A percentile compares a stretch with the other conserved stretches of the same genome.
Conservation (phyloP, 2,329 filamentous ascomycete species). For the Alternaria burnsii region DNA sequence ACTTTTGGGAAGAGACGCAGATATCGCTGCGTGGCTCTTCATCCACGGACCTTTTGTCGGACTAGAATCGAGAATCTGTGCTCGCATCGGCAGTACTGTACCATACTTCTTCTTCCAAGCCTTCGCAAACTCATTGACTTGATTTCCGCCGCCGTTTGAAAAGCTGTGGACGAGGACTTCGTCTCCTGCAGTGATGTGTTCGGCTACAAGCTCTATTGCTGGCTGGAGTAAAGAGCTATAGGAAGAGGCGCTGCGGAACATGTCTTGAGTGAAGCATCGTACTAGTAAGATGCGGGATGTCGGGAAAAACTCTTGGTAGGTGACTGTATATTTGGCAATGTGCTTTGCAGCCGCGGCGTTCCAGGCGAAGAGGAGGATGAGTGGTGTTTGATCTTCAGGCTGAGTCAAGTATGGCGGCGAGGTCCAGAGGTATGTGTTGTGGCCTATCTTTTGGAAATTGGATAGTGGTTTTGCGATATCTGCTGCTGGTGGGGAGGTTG, state of each 20-base stretch:
- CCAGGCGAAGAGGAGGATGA: slow-evolving; percentile 48
- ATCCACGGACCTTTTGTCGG: slow-evolving; percentile 46
- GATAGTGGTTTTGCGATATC: slow-evolving; percentile 31
- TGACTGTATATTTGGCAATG: slow-evolving; percentile 49
- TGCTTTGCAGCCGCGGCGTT: slow-evolving; percentile 47
- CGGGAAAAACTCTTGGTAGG: slow-evolving; percentile 45
- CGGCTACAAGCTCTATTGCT: slow-evolving; percentile 36
- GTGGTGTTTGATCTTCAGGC: slow-evolving; percentile 21
- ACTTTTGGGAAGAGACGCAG: slow-evolving; percentile 35
- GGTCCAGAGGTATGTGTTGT: slow-evolving; percentile 47
- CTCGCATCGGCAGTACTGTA: slow-evolving; percentile 36
- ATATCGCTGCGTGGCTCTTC: slow-evolving; percentile 43
- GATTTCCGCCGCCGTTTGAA: slow-evolving; percentile 49
- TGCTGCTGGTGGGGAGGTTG: slow-evolving; percentile 9
- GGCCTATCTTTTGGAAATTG: slow-evolving; percentile 43
- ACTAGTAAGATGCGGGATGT: slow-evolving; percentile 43
- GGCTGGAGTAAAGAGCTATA: slow-evolving; percentile 33
- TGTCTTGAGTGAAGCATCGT: slow-evolving; percentile 40
- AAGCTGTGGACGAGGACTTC: slow-evolving; percentile 47
- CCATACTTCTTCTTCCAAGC: slow-evolving; percentile 37
- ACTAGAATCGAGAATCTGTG: slow-evolving; percentile 46
- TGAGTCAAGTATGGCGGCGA: slow-evolving; percentile 23
- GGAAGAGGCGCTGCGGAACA: slow-evolving; percentile 33
- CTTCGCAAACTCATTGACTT: slow-evolving; percentile 44
- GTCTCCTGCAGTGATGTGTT: slow-evolving; percentile 33